Evolutionary conservation across 176 grass and related monocot species (phyloP).

Genomic region (Aegilops longissima): DNA sequence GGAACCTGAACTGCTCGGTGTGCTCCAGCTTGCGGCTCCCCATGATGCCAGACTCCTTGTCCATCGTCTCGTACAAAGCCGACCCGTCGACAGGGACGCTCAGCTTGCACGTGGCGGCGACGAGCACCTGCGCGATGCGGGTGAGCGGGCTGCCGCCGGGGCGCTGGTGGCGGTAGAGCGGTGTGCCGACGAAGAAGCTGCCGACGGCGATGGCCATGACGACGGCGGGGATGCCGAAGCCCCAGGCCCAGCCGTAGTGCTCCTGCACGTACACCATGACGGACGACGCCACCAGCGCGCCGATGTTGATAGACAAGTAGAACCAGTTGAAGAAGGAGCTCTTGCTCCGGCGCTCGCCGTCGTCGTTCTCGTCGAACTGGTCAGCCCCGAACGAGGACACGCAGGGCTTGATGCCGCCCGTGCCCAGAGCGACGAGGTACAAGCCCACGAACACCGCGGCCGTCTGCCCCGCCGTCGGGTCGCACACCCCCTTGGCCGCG

Average conservation of each 20-base stretch:
- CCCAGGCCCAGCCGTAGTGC: slow-evolving; percentile 85
- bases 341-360: not conserved
- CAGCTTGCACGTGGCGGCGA: slow-evolving; percentile 50
- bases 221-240: slow-evolving; percentile 83
- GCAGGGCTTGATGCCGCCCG: not conserved
- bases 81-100: slow-evolving; percentile 19
- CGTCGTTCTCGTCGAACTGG: not conserved
- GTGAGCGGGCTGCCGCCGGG: slow-evolving; percentile 78
- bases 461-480: not conserved
- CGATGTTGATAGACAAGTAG: slow-evolving; percentile 57
- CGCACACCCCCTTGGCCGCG: not conserved
- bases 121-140: slow-evolving; percentile 73
- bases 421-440: not conserved
- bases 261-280: slow-evolving; percentile 87
- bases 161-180: slow-evolving; percentile 73
- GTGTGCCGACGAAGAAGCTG: slow-evolving; percentile 77
- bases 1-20: slow-evolving; percentile 48
- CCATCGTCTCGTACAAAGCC: slow-evolving; percentile 24
- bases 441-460: not conserved
- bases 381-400: not conserved
- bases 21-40: slow-evolving; percentile 54
- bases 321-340: slow-evolving; percentile 2
- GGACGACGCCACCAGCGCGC: slow-evolving; percentile 72
- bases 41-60: slow-evolving; percentile 41
- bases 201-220: slow-evolving; percentile 72